Evolutionary conservation across 179 eudicot species (phyloP).

Genomic region (Silene vulgaris): DNA sequence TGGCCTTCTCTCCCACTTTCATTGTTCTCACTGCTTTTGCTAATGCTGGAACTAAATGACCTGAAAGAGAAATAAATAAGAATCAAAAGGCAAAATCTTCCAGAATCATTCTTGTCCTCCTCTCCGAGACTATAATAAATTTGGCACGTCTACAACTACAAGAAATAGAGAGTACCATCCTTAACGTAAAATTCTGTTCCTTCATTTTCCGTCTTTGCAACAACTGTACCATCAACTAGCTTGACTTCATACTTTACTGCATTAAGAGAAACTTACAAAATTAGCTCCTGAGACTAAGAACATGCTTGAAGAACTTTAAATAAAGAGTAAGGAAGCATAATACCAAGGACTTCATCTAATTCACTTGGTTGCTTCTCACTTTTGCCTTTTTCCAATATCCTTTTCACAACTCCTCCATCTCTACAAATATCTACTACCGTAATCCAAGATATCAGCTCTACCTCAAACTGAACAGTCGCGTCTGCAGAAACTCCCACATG

Average conservation of each 20-base stretch:
- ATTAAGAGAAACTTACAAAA: background rate
- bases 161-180: conserved; percentile 42
- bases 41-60: conserved; percentile 52
- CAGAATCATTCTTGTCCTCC: background rate
- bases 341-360: conserved; percentile 69
- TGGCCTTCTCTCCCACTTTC: conserved; percentile 41
- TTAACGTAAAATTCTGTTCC: conserved; percentile 50
- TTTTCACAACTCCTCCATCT: conserved; percentile 68
- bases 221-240: conserved; percentile 39
- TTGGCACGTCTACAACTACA: background rate
- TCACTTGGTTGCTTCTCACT: conserved; percentile 51
- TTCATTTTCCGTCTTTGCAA: conserved; percentile 40
- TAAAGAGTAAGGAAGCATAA: background rate
- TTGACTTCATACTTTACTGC: conserved; percentile 50
- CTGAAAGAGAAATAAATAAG: conserved; percentile 27
- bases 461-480: conserved; percentile 43
- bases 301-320: background rate
- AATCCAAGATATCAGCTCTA: conserved; percentile 58
- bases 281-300: background rate
- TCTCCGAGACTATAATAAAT: background rate
- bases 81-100: background rate
- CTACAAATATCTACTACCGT: conserved; percentile 51
- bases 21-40: conserved; percentile 54
- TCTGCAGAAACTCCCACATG: conserved; percentile 33
- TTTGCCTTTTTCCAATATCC: conserved; percentile 42